Evolutionary conservation across 768 basidiomycete species (phyloP).

Genomic region (Boletus speciosus): DNA sequence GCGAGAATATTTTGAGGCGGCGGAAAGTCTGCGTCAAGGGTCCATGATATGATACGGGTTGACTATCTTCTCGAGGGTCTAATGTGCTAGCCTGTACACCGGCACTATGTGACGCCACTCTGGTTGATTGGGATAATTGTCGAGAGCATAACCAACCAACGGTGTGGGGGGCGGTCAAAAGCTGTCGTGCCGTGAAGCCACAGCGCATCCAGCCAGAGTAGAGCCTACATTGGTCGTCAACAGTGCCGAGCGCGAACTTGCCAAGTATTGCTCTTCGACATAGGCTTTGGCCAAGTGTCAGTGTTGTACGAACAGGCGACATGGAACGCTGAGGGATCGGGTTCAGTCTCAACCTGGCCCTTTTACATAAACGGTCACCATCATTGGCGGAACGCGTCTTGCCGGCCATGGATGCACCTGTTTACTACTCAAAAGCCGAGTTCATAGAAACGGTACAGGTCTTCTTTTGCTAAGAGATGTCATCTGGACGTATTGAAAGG

Average conservation of each 20-base stretch:
- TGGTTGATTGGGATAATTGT: slow-evolving; percentile 13
- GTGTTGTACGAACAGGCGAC: slow-evolving; percentile 4
- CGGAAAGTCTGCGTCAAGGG: slow-evolving; percentile 72
- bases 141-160: not conserved
- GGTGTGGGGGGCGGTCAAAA: not conserved
- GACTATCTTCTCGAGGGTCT: slow-evolving; percentile 2
- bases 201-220: slow-evolving; percentile 1
- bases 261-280: slow-evolving; percentile 15
- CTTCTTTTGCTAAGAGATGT: not conserved
- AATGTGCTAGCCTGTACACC: slow-evolving; percentile 1
- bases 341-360: not conserved
- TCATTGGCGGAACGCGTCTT: slow-evolving; percentile 13
- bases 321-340: not conserved
- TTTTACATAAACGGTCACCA: slow-evolving; percentile 1
- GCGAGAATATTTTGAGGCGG: slow-evolving; percentile 77
- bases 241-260: slow-evolving; percentile 2
- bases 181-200: not conserved
- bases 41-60: slow-evolving; percentile 54
- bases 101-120: not conserved
- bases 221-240: slow-evolving; percentile 2
- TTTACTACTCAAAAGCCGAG: slow-evolving; percentile 78
- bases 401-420: slow-evolving; percentile 59
- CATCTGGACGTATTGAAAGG: slow-evolving; percentile 43
- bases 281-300: slow-evolving; percentile 6
- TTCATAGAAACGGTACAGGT: slow-evolving; percentile 78